Base-by-base conservation (phyloP, 192 early-diverging fungal species). In the Coemansia sp. region DNA sequence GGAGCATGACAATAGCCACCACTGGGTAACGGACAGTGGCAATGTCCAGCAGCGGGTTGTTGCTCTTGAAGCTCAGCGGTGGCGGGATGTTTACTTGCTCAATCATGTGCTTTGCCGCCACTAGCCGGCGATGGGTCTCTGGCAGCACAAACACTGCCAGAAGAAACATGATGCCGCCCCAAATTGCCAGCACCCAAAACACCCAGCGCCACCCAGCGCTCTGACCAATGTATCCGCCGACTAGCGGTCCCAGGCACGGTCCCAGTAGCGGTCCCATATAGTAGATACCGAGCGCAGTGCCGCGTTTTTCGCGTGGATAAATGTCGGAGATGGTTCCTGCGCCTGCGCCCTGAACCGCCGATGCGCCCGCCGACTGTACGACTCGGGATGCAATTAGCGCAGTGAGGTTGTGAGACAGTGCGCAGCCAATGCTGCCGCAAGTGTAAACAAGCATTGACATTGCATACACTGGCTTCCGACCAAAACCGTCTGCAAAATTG, bases 101-200 rank as follows among this genome's bases (percentile, higher is more conserved):
- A 10, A 83, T 78, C 8, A 7, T 10, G 37, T 72, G 34, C 29
- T 57, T 65, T n/a, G 39, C 41, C 4, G 76, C 34, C 11, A 83
- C 72, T 7, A 72, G 58, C 11, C 65, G 52, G 26, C 81, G 72
- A 17, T 79, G 73, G 0, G 87, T 89, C 62, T 89, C 87, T 14
- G 87, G 84, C 53, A 87, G 44, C 22, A 83, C 76, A 56, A 86
- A 72, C n/a, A 80, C 63, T 0, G 74, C 75, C 14, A 82, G 27
- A 15, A 85, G 43, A 21, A 76, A 48, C 53, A 86, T 62, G 12
- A 72, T 35, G 1, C 83, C 86, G 53, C 76, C 75, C 55, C 85
- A 67, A 17, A 87, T 87, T 3, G 78, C 42, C 32, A 81, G 72
- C 12, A 83, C 67, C 76, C 85, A 86, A 54, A 87, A 89, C 11